Percentiles rank a stretch among this genome's conserved stretches.
Evolutionary conservation across 2,329 filamentous ascomycete genomes (phyloP).

Genomic region (Xylariaceae sp.): DNA sequence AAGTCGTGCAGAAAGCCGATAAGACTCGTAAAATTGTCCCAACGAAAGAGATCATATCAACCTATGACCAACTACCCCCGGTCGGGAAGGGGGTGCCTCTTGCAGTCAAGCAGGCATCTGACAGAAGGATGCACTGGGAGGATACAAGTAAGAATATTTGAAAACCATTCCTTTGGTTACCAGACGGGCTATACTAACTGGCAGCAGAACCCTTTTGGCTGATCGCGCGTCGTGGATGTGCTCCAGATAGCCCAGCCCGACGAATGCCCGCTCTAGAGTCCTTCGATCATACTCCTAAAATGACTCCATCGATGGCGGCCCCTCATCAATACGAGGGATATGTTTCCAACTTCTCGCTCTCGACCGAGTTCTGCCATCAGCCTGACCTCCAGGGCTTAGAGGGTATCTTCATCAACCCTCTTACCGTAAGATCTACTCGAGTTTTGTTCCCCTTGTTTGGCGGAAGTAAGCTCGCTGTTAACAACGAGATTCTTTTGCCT

Average conservation of each 20-base stretch:
- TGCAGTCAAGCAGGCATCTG: constrained; percentile 34
- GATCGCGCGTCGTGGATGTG: constrained; percentile 56
- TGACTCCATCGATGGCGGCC: constrained; percentile 43
- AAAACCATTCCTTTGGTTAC: background rate
- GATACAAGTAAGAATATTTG: constrained; percentile 39
- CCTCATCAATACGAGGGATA: constrained; percentile 54
- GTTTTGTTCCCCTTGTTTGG: constrained; percentile 63
- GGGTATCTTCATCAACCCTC: constrained; percentile 60
- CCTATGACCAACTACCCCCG: constrained; percentile 41
- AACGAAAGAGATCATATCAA: constrained; percentile 40
- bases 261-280: constrained; percentile 39
- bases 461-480: constrained; percentile 64
- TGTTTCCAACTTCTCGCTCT: constrained; percentile 58
- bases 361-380: constrained; percentile 62
- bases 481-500: constrained; percentile 67
- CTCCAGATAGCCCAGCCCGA: constrained; percentile 59
- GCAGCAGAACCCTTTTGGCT: constrained; percentile 51
- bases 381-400: constrained; percentile 60
- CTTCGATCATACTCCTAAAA: constrained; percentile 42
- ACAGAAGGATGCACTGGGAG: constrained; percentile 47
- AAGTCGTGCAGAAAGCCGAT: constrained; percentile 50
- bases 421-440: constrained; percentile 53
- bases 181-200: constrained; percentile 2
- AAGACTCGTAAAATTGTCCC: constrained; percentile 42
- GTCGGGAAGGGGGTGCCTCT: no score